Evolutionary conservation across 768 basidiomycete genomes (phyloP).

Genomic region (Rhodotorula babjevae): DNA sequence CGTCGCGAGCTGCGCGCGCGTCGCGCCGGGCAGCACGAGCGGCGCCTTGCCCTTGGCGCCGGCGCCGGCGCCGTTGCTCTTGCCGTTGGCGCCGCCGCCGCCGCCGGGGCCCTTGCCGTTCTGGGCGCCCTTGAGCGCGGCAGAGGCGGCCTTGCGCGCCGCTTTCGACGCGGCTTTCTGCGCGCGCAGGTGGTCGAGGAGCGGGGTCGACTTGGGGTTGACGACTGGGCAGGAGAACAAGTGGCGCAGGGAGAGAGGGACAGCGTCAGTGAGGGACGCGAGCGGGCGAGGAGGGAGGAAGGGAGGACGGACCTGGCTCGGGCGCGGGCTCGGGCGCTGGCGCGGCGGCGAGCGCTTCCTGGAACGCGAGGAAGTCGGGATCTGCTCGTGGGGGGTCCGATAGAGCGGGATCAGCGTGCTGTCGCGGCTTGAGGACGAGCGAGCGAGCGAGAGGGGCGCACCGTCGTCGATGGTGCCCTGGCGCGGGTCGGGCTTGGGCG

Average conservation of each 20-base stretch:
- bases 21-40: neutral
- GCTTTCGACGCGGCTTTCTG: constrained; percentile 60
- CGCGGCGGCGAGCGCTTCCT: constrained; percentile 63
- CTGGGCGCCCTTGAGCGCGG: constrained; percentile 49
- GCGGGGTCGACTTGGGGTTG: constrained; percentile 75
- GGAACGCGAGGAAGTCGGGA: constrained; percentile 54
- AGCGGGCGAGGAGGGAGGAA: too few relatives aligned
- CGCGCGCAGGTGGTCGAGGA: constrained; percentile 86
- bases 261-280: neutral
- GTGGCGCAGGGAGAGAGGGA: too few relatives aligned
- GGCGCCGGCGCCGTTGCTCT: too few relatives aligned
- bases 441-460: constrained; percentile 42
- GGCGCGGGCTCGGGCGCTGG: constrained; percentile 49
- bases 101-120: constrained; percentile 57
- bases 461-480: constrained; percentile 88
- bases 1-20: constrained; percentile 6
- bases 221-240: constrained; percentile 6
- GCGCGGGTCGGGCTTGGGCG: constrained; percentile 72
- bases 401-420: too few relatives aligned
- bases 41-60: constrained; percentile 49
- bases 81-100: neutral
- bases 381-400: too few relatives aligned
- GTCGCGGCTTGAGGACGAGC: too few relatives aligned
- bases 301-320: constrained; percentile 7
- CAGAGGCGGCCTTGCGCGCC: constrained; percentile 53